These are phyloP conservation scores for Calendula officinalis DNA, from an alignment of 129 eudicot species.

Conservation along the genomic window DNA sequence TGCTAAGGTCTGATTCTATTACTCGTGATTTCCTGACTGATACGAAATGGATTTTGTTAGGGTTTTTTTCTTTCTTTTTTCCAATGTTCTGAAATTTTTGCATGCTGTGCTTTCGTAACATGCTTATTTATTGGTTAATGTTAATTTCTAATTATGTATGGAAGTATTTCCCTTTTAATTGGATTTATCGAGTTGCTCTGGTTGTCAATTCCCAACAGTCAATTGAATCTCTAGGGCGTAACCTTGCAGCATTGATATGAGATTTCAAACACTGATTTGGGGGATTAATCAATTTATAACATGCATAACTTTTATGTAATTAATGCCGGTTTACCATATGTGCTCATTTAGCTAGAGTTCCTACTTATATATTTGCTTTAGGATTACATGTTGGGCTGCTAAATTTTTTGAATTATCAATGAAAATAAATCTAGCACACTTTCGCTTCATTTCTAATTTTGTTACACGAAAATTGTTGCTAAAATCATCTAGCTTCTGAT, in stretches of 20 bases:
- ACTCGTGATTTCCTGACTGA: background rate
- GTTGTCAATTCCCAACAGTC: background rate
- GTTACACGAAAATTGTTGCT: background rate
- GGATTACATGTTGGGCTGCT: too few relatives aligned
- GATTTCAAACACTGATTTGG: conserved; percentile 11
- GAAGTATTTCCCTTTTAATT: background rate
- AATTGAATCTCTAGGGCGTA: too few relatives aligned
- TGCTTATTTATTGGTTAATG: background rate
- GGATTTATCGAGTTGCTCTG: background rate
- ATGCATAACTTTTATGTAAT: too few relatives aligned
- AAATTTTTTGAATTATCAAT: background rate
- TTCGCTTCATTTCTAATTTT: too few relatives aligned
- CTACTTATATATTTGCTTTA: too few relatives aligned
- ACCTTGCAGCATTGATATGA: conserved; percentile 18
- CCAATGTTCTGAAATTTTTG: background rate
- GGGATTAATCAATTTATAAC: background rate
- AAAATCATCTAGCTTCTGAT: background rate
- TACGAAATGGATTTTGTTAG: background rate
- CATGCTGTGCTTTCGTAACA: background rate
- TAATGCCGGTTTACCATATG: too few relatives aligned
- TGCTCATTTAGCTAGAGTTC: too few relatives aligned
- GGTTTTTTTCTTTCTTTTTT: background rate
- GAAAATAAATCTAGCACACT: too few relatives aligned
- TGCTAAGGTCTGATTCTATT: conserved; percentile 40
- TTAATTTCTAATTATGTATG: background rate